phyloP scores from a whole-genome alignment of 2,329 filamentous ascomycete species.

The Colletotrichum cuscutae region DNA sequence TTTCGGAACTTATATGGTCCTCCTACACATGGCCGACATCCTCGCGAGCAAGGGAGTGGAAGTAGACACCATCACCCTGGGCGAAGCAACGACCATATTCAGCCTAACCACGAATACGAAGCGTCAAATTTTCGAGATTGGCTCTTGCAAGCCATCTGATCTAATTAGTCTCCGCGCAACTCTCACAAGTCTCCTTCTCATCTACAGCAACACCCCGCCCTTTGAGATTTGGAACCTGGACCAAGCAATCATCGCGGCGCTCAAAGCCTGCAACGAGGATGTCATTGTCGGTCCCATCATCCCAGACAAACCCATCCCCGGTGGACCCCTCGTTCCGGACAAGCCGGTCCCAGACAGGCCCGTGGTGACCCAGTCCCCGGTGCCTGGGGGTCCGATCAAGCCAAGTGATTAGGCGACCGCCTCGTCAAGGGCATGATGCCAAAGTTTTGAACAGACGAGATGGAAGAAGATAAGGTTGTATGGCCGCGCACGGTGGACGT shows the following conservation, averaged over 20 bases:
- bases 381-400: slow-evolving; percentile 28
- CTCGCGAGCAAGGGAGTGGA: slow-evolving; percentile 28
- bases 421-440: background rate
- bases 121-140: slow-evolving; percentile 36
- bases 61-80: slow-evolving; percentile 23
- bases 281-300: slow-evolving; percentile 31
- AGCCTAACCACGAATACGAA: slow-evolving; percentile 25
- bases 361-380: slow-evolving; percentile 36
- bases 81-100: slow-evolving; percentile 17
- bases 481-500: background rate
- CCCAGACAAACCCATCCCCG: slow-evolving; percentile 41
- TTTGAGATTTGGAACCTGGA: slow-evolving; percentile 35
- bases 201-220: slow-evolving; percentile 32
- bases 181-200: slow-evolving; percentile 30
- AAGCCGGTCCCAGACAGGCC: slow-evolving; percentile 43
- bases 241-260: slow-evolving; percentile 35
- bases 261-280: slow-evolving; percentile 32
- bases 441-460: background rate
- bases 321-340: slow-evolving; percentile 44
- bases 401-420: slow-evolving; percentile 19
- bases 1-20: slow-evolving; percentile 22
- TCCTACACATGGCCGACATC: slow-evolving; percentile 33
- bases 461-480: slow-evolving; percentile 23
- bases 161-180: slow-evolving; percentile 36
- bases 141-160: slow-evolving; percentile 34